A percentile compares a stretch with the other conserved stretches of the same genome.
phyloP scores from a whole-genome alignment of 441 rosid species.

The Eugenia klotzschiana region DNA sequence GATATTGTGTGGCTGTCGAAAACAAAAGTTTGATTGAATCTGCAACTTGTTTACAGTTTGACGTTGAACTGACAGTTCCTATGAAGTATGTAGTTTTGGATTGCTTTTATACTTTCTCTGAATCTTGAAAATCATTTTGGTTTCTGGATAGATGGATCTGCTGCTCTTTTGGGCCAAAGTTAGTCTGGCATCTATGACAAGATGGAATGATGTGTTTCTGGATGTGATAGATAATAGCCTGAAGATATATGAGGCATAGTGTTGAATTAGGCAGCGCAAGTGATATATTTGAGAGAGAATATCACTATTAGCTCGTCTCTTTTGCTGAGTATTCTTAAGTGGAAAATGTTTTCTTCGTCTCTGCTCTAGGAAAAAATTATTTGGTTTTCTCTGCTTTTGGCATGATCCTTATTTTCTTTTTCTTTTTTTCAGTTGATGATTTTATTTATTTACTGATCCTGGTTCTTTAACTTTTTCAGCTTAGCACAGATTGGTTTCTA shows the following conservation, averaged over 20 bases:
- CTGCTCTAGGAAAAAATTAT: neutral
- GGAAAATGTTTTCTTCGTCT: neutral
- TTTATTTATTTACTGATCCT: neutral
- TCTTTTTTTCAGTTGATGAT: neutral
- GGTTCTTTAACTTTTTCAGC: constrained; percentile 19
- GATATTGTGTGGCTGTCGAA: neutral
- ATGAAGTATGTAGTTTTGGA: neutral
- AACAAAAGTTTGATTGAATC: neutral
- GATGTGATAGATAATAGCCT: neutral
- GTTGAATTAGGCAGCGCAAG: neutral
- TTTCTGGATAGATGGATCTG: neutral
- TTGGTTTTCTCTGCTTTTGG: neutral
- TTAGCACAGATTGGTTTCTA: constrained; percentile 50
- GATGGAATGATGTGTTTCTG: neutral
- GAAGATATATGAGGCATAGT: neutral
- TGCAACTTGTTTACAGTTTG: neutral
- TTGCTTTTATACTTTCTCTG: neutral
- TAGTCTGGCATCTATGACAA: neutral
- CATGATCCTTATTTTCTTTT: neutral
- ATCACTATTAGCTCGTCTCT: neutral
- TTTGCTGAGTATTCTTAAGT: neutral
- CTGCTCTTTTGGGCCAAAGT: neutral
- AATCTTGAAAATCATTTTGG: neutral
- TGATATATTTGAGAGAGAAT: neutral
- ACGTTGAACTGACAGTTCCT: neutral